phyloP scores from a whole-genome alignment of 2,329 filamentous ascomycete genomes.

The Coniella lustricola region DNA sequence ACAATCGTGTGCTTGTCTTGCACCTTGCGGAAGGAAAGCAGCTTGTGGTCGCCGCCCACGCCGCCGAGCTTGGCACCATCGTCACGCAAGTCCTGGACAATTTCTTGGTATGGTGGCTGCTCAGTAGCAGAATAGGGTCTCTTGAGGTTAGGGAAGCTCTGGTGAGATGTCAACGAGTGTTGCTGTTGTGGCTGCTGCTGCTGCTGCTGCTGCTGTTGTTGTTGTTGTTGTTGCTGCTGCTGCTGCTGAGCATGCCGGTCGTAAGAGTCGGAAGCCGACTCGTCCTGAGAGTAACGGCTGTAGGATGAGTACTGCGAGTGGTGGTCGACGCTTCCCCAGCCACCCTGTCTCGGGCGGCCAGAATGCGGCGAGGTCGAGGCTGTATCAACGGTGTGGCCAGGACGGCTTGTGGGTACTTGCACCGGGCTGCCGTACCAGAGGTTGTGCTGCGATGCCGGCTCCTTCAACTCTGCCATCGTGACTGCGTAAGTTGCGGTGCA shows the following conservation, averaged over 20 bases:
- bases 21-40: constrained; percentile 49
- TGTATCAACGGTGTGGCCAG: constrained; percentile 43
- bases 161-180: constrained; percentile 39
- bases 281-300: constrained; percentile 47
- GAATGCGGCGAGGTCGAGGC: constrained; percentile 41
- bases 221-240: too few species aligned
- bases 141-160: constrained; percentile 50
- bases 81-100: constrained; percentile 53
- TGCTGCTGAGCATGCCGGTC: constrained; percentile 47
- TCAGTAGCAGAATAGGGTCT: constrained; percentile 50
- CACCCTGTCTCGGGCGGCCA: constrained; percentile 40
- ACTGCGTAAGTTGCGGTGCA: constrained; percentile 55
- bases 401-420: constrained; percentile 43
- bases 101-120: constrained; percentile 50
- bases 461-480: constrained; percentile 59
- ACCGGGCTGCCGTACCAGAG: constrained; percentile 53
- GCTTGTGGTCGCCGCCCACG: constrained; percentile 54
- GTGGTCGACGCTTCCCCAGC: constrained; percentile 33
- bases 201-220: too few species aligned
- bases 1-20: constrained; percentile 55
- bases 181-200: too few species aligned
- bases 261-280: constrained; percentile 39
- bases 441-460: constrained; percentile 45
- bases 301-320: constrained; percentile 43
- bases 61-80: constrained; percentile 50